Conservation (phyloP, 2,329 filamentous ascomycete genomes). For the Diaporthe sp. region DNA sequence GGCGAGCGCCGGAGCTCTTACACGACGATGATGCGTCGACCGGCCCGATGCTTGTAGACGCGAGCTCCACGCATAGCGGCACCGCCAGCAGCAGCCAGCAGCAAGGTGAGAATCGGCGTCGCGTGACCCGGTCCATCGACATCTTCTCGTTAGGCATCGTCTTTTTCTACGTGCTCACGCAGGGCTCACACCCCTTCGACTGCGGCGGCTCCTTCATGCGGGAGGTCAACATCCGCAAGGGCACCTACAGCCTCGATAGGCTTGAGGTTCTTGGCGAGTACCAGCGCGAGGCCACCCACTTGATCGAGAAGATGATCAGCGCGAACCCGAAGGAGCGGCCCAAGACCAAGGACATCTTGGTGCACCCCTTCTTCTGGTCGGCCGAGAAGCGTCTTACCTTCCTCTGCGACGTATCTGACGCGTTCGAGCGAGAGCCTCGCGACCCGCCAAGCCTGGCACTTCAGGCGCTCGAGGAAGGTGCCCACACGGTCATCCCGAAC, state of each 20-base stretch:
- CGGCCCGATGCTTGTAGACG: constrained; percentile 59
- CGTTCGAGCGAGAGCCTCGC: constrained; percentile 92
- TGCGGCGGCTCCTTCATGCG: constrained; percentile 95
- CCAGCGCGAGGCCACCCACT: constrained; percentile 86
- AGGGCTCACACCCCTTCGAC: constrained; percentile 93
- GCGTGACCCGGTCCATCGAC: constrained; percentile 95
- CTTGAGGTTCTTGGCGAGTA: constrained; percentile 86
- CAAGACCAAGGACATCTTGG: constrained; percentile 83
- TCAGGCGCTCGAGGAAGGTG: constrained; percentile 68
- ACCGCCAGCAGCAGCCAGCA: constrained; percentile 68
- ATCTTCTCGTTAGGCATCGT: constrained; percentile 97
- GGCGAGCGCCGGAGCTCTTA: constrained; percentile 95
- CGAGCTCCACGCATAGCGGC: constrained; percentile 71
- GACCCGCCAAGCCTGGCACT: constrained; percentile 83
- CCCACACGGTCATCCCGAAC: constrained; percentile 64
- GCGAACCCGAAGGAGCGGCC: constrained; percentile 72
- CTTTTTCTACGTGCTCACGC: constrained; percentile 99
- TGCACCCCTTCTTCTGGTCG: constrained; percentile 97
- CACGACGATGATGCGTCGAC: constrained; percentile 79
- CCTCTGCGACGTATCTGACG: constrained; percentile 95
- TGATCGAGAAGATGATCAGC: constrained; percentile 84
- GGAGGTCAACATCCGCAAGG: constrained; percentile 97
- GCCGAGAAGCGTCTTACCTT: constrained; percentile 90
- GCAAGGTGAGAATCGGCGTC: constrained; percentile 60
- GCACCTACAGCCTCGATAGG: constrained; percentile 79